Conservation (phyloP, 306 rosid species). For the Pachyrhizus erosus region DNA sequence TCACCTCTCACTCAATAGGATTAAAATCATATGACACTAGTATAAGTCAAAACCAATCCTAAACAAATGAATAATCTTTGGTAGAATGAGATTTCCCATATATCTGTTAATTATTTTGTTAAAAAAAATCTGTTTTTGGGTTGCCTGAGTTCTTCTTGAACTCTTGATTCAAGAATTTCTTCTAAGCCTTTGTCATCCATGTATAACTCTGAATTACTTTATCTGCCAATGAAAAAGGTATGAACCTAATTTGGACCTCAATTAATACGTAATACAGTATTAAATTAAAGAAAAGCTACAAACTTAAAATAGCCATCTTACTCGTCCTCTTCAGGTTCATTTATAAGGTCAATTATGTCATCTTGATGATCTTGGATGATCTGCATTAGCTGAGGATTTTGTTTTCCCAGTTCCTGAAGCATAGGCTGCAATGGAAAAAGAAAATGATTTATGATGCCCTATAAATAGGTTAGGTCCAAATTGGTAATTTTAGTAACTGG, state of each 20-base stretch:
- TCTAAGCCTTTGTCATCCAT: slow-evolving; percentile 22
- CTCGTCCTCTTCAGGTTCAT: slow-evolving; percentile 87
- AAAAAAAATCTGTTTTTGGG: not conserved
- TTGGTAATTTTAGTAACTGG: not conserved
- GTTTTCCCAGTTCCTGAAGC: slow-evolving; percentile 87
- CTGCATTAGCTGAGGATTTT: slow-evolving; percentile 80
- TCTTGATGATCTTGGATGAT: slow-evolving; percentile 78
- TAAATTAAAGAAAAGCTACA: not conserved
- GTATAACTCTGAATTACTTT: slow-evolving; percentile 13
- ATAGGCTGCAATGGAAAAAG: slow-evolving; percentile 66
- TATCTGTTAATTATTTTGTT: not conserved
- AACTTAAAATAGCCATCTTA: slow-evolving; percentile 50
- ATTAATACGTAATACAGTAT: not conserved
- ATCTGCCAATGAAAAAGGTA: not conserved
- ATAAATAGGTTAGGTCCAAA: slow-evolving; percentile 10
- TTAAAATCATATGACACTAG: not conserved
- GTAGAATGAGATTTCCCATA: not conserved
- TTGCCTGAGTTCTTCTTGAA: not conserved
- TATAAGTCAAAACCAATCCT: not conserved
- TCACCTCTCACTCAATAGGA: not conserved
- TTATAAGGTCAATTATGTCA: slow-evolving; percentile 76
- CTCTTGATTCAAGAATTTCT: slow-evolving; percentile 18
- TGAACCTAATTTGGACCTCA: not conserved
- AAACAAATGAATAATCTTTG: slow-evolving; percentile 11
- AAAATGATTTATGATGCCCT: slow-evolving; percentile 10